Base-by-base conservation (phyloP, 2,329 filamentous ascomycete genomes). In the Cephalotrichum gorgonifer region DNA sequence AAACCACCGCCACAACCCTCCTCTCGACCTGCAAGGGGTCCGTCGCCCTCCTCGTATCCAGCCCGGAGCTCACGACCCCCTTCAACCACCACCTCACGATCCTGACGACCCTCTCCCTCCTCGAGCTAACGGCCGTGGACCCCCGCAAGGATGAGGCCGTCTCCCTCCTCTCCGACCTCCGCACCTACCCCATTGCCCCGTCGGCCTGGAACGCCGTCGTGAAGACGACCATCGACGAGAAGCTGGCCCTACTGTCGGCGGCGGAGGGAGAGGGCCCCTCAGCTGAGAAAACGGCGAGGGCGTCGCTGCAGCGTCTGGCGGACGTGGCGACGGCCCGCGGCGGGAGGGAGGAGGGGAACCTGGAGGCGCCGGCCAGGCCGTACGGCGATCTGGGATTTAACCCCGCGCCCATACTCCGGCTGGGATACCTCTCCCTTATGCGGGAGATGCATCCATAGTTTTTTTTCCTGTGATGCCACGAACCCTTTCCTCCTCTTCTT, bases 81-180 rank as follows among this genome's bases (percentile, higher is more conserved):
- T 65, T 88, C 42, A 80, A 79, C 49, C 80, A 86, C 58, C 81
- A 88, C 58, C 83, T 84, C 54, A 74, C 75, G 48, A 74, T 73
- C 12, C 68, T 87, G 9, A 72, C 75, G 2, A 69, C 76, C 11
- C 68, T 85, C 57, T 75, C 76, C n/a, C 66, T 88, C 4, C 64
- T 78, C 44, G 78, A 83, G 54, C 68, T 87, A 30, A 65, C 66
- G 28, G 77, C 75, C 55, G 64, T 75, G 8, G 73, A 79, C 8
- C 69, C 67, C 52, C 78, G 75, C 3, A 73, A 71, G 42, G 75
- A 79, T 5, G 78, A 82, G 54, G 81, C 81, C 1, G 68, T 68
- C 14, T 66, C 68, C 50, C 67, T 78, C 7, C 68, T 84, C 23
- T 73, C 71, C 52, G 71, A 77, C 23, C 68, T 87, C 27, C 60